Percentiles rank a stretch among this genome's conserved stretches.
These are phyloP conservation scores for Eimeria falciformis DNA, from an alignment of 169 alveolate genomes.

Conservation along the genomic window DNA sequence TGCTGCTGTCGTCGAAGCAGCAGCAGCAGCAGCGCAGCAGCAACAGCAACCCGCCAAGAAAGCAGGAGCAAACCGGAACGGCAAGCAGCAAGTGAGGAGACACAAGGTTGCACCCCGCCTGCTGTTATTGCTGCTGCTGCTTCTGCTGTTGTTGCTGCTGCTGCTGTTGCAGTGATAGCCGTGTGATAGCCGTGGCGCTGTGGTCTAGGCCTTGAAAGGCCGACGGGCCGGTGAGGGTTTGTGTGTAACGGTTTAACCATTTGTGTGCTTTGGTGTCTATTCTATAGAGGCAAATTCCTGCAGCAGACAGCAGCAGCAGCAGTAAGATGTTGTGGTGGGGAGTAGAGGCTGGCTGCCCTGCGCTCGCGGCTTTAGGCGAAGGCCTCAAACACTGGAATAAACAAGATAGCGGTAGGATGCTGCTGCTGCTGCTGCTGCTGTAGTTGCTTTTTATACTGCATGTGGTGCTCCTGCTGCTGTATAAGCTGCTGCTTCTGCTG, in stretches of 20 bases:
- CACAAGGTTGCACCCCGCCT: background rate
- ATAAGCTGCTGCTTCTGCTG: background rate
- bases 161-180: background rate
- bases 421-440: slow-evolving; percentile 50
- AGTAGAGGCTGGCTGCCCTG: background rate
- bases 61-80: background rate
- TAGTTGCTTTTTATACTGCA: background rate
- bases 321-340: background rate
- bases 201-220: background rate
- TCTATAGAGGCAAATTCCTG: background rate
- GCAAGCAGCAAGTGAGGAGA: slow-evolving; percentile 1
- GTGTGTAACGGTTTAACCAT: background rate
- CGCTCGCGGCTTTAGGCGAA: background rate
- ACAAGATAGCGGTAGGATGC: background rate
- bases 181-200: background rate
- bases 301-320: slow-evolving; percentile 15
- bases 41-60: background rate
- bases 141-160: background rate
- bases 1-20: slow-evolving; percentile 18
- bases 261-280: background rate
- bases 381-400: background rate
- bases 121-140: slow-evolving; percentile 20
- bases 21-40: slow-evolving; percentile 33
- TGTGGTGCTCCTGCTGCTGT: slow-evolving; percentile 1
- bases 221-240: background rate